Evolutionary conservation across 1,284 basidiomycete species (phyloP), one percentile per base, ranked within the genome.

Genomic region (Marasmius sp.): DNA sequence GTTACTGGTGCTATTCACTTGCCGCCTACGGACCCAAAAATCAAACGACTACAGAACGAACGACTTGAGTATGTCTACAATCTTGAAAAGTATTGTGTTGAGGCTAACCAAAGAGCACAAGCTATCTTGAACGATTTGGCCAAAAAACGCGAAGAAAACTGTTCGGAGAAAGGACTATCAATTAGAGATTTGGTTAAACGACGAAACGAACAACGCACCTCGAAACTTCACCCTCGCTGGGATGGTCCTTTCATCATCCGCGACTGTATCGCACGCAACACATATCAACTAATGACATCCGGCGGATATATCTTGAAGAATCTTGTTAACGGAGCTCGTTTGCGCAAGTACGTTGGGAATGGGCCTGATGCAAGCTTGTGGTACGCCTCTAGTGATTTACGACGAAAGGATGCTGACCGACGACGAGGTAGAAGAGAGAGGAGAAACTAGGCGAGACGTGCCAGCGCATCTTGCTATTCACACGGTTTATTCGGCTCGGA

Each of bases 221-320:
- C 57, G 3, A 62, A 59, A 39, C 20, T 59, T 36, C 61, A 62
- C 39, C 61, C 57, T 14, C 52, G 57, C 22, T 62, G 57, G 61
- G 61, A 62, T 59, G 61, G 61, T 53, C 61, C 61, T 6, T 62
- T 62, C 43, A 62, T 62, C 49, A 56, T 61, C 39, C 27, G 51
- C 16, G 59, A 60, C 38, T 18, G 45, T 57, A 45, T 41, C 16
- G 41, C 34, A 18, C 34, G 34, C n/a, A 57, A 57, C 34, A 57
- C 56, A 47, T 47, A 57, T 20, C 56, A 57, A 43, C 20, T 57
- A 9, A 57, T 57, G 56, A 57, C 56, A 6, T 8, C 7, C 10
- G 22, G 20, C 18, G 41, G 56, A 4, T 57, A 57, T 22, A 57
- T 57, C 22, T 38, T 57, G 18, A 18, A 48, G n/a, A 33, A 59